Evolutionary conservation across 2,329 filamentous ascomycete genomes (phyloP).

Genomic region (Epichloe gansuensis): DNA sequence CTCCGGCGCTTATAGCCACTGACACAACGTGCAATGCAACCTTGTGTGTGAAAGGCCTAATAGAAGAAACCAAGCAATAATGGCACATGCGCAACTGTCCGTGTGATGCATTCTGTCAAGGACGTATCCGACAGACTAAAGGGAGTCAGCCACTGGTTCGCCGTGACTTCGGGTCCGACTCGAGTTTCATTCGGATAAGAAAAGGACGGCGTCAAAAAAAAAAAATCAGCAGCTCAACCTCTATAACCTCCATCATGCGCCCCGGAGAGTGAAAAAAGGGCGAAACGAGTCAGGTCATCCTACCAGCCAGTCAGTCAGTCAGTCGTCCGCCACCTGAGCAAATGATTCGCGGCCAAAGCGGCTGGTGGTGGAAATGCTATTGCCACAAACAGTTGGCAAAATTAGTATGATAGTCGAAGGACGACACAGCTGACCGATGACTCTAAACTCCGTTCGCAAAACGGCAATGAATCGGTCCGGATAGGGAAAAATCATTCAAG

Average conservation of each 20-base stretch:
- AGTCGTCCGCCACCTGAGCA: not conserved
- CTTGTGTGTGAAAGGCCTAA: too few relatives aligned
- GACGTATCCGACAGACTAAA: not conserved
- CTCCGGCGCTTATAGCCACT: not conserved
- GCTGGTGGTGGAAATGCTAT: not conserved
- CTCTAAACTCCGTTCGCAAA: not conserved
- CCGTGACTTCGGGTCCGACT: slow-evolving; percentile 5
- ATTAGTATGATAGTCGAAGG: not conserved
- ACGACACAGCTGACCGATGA: not conserved
- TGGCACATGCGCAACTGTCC: not conserved
- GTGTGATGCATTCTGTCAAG: not conserved
- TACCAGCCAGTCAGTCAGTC: not conserved
- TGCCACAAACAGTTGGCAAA: not conserved
- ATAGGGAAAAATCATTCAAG: not conserved
- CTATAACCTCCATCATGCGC: not conserved
- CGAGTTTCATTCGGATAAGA: slow-evolving; percentile 3
- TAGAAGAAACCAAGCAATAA: not conserved
- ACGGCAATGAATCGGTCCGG: not conserved
- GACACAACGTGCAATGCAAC: not conserved
- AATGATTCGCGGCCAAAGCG: not conserved
- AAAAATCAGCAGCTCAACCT: not conserved
- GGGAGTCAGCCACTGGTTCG: not conserved
- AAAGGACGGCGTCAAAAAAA: not conserved
- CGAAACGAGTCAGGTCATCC: not conserved
- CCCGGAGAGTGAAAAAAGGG: not conserved